Evolutionary conservation across 106 monocot species (phyloP).

Genomic region (Allium fistulosum): DNA sequence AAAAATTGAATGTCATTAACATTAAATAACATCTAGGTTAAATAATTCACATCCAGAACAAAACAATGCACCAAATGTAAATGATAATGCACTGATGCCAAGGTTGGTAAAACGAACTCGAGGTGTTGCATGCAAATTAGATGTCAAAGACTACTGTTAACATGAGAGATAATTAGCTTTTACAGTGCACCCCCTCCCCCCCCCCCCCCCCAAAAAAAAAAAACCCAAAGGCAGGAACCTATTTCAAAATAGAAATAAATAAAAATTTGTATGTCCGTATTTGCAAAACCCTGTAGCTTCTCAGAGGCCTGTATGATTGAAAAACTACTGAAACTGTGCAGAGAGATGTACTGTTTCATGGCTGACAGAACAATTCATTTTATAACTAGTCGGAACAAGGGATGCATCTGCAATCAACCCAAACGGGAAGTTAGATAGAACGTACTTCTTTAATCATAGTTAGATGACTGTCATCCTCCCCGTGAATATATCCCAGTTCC

Average conservation of each 20-base stretch:
- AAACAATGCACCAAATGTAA: neutral
- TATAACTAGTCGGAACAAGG: too few species aligned
- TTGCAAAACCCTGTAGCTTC: neutral
- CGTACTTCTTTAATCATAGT: conserved; percentile 54
- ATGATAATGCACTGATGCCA: neutral
- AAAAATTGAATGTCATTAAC: neutral
- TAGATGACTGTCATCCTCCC: conserved; percentile 49
- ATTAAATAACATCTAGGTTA: too few species aligned
- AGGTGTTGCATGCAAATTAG: neutral
- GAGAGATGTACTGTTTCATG: neutral
- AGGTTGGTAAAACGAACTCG: neutral
- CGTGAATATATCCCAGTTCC: conserved; percentile 50
- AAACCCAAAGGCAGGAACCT: too few species aligned
- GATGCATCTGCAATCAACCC: neutral
- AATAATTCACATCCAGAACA: too few species aligned
- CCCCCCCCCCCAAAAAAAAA: too few species aligned
- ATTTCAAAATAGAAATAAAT: too few species aligned
- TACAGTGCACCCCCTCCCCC: too few species aligned
- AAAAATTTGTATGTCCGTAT: too few species aligned
- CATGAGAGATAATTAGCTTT: too few species aligned
- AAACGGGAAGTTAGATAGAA: neutral
- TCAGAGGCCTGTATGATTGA: neutral
- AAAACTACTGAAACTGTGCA: neutral
- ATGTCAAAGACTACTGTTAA: neutral
- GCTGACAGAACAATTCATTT: too few species aligned